phyloP scores from a whole-genome alignment of 306 rosid genomes.

The Clitoria ternatea region DNA sequence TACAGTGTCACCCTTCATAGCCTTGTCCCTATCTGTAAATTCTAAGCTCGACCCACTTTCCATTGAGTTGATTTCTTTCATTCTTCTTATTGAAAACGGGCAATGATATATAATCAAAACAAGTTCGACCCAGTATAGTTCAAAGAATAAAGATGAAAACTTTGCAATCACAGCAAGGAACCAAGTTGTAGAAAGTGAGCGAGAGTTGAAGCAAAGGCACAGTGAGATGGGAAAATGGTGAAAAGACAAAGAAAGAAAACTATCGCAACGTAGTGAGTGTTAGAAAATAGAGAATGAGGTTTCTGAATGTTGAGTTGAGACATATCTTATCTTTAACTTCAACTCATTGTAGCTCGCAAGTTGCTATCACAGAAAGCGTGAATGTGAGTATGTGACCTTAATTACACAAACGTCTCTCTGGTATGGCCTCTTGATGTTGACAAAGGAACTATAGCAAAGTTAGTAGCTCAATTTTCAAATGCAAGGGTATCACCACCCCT shows the following conservation, averaged over 20 bases:
- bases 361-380: constrained; percentile 27
- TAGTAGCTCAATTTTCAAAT: constrained; percentile 12
- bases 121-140: constrained; percentile 5
- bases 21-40: constrained; percentile 19
- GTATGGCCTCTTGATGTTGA: constrained; percentile 39
- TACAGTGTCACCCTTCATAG: constrained; percentile 30
- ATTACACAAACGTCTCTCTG: constrained; percentile 25
- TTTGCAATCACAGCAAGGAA: constrained; percentile 14
- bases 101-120: background rate
- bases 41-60: constrained; percentile 49
- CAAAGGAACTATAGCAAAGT: background rate
- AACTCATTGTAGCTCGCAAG: constrained; percentile 34
- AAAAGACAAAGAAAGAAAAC: constrained; percentile 16
- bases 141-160: constrained; percentile 20
- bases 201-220: constrained; percentile 51
- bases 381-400: background rate
- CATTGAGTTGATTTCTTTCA: constrained; percentile 33
- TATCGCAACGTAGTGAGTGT: constrained; percentile 19
- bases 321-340: background rate
- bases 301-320: no score
- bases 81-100: constrained; percentile 6
- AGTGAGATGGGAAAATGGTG: constrained; percentile 14
- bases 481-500: background rate
- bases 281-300: no score
- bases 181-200: background rate